Base-by-base conservation (phyloP, 805 yeast species). In the Vanderwaltozyma yarrowii region DNA sequence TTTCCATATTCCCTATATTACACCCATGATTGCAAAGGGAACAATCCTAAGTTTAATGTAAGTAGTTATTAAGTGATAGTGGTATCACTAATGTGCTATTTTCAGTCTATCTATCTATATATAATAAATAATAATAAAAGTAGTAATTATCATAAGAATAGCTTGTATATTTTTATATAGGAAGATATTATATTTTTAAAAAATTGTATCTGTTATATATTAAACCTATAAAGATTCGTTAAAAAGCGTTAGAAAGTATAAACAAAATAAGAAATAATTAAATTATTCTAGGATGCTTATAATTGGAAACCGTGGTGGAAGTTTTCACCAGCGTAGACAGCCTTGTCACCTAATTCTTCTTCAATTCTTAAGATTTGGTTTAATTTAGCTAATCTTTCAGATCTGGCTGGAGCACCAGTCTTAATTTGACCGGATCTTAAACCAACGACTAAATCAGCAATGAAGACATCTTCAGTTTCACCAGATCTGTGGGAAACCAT, bases 401-500 rank as follows among this genome's bases (percentile, higher is more conserved):
- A 85, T 77, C 98, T 88, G 57, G 96, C 95, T 65, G 97, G 97
- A 66, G 98, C 97, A 80, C 98, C 98, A 56, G 96, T 85, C 88
- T 89, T 89, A 72, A 89, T 84, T 78, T 89, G 97, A 67, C 96
- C 98, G 53, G 94, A 60, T 80, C 96, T 86, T 69, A 89, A 78
- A 76, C 97, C 97, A 60, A 92, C 98, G 61, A 86, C 74, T 66
- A 89, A 78, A 71, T 89, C 97, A 63, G 98, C 97, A 69, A 89
- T 89, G 75, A 85, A 80, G 61, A 94, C 81, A 73, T 92, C 98
- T 76, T 92, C 98, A 54, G 96, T 88, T 78, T 89, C 98, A 74
- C 98, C 98, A 58, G 96, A 88, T 80, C 98, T 87, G 86, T 89
- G 98, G 62, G 96, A 88, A 60, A 92, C 97, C 96, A 89, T 88